Evolutionary conservation across 148 eudicot species (phyloP), one percentile per base, ranked within the genome.

Genomic region (Diospyros kaki): DNA sequence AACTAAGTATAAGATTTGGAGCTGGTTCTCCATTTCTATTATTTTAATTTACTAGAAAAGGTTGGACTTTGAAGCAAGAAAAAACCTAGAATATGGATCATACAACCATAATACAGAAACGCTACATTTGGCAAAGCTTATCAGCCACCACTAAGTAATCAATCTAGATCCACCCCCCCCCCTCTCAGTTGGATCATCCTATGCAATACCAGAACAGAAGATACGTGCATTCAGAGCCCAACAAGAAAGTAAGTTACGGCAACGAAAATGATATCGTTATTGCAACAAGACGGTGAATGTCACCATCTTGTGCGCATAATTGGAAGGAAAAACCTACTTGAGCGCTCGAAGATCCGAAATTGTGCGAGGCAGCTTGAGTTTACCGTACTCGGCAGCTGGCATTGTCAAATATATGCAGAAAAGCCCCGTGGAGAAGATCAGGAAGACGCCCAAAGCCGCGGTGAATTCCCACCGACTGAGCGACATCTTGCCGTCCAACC

Each of bases 331-430:
- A 48, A 54, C 87, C 40, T 88, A 95, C 98, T 92, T 95, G 84
- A 95, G 94, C 76, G 83, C 53, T 43, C 96, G 92, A 68, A 95
- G 96, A 87, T 95, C 98, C 1, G 97, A 75, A 9, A 95, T 74
- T 0, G 87, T 84, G 38, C 94, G 91, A 28, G 98, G 98, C 79
- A 92, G 61, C 87, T 89, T 92, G 60, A 95, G 66, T 58, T 86
- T 86, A 3, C 86, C 89, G 75, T 90, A 90, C 66, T 92, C 90
- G 39, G 98, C 86, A 58, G 86, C 90, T 3, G 98, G 97, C 96
- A 95, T 95, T 60, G 86, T 85, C 69, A 87, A 48, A 74, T 87
- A 95, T 45, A 92, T 79, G 66, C 84, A 89, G 28, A 85, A 74
- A 77, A 92, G 78, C 1, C 93, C 98, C 1, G 81, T 44, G 1